Percentiles rank a stretch among this genome's conserved stretches.
phyloP scores from a whole-genome alignment of 148 eudicot genomes.

The Cornus florida region DNA sequence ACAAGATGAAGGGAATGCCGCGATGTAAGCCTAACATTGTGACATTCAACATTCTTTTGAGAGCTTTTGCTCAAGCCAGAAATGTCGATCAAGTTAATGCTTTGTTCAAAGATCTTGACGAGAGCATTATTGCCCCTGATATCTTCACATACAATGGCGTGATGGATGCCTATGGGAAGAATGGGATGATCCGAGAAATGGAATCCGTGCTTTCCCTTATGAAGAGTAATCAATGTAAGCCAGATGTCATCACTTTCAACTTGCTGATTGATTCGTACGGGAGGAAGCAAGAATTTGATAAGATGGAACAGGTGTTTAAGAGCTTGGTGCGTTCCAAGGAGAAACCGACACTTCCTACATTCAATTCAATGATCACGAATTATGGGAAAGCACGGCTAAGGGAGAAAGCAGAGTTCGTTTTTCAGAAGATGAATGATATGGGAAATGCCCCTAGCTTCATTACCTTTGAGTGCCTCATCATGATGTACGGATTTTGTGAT shows the following conservation, averaged over 20 bases:
- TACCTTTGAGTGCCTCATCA: slow-evolving; percentile 76
- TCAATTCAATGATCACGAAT: slow-evolving; percentile 89
- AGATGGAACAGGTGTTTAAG: slow-evolving; percentile 92
- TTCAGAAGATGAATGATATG: slow-evolving; percentile 59
- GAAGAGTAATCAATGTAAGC: slow-evolving; percentile 75
- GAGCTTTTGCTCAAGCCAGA: slow-evolving; percentile 76
- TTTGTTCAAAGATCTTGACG: slow-evolving; percentile 70
- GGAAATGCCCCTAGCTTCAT: slow-evolving; percentile 70
- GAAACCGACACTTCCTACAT: slow-evolving; percentile 84
- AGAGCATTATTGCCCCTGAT: slow-evolving; percentile 66
- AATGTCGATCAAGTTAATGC: slow-evolving; percentile 61
- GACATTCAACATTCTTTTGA: slow-evolving; percentile 72
- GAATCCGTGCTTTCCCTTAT: slow-evolving; percentile 68
- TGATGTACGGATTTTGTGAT: slow-evolving; percentile 86
- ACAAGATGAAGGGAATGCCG: slow-evolving; percentile 76
- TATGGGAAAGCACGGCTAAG: slow-evolving; percentile 92
- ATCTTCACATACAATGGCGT: slow-evolving; percentile 87
- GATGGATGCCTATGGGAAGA: slow-evolving; percentile 97
- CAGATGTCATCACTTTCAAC: slow-evolving; percentile 82
- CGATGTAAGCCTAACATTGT: slow-evolving; percentile 66
- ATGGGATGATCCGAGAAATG: slow-evolving; percentile 95
- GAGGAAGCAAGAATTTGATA: slow-evolving; percentile 82
- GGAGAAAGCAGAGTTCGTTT: slow-evolving; percentile 78
- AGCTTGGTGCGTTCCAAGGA: slow-evolving; percentile 78
- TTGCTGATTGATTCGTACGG: slow-evolving; percentile 93